Base-by-base conservation (phyloP, 2,329 filamentous ascomycete species). In the Metarhizium robertsii region DNA sequence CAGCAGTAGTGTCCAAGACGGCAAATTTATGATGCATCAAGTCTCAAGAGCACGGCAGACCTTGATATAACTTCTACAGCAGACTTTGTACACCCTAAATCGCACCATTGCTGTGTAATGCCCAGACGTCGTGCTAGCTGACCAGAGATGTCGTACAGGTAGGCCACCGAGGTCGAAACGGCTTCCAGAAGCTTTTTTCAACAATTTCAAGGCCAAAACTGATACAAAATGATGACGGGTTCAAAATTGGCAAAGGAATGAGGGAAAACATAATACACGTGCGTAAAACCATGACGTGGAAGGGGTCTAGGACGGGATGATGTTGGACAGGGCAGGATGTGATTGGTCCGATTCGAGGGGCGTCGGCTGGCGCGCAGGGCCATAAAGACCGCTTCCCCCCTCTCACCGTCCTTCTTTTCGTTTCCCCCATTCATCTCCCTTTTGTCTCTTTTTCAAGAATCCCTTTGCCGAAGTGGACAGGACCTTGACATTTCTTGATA, bases 351-450 rank as follows among this genome's bases (percentile, higher is more conserved):
- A 29, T 48, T 30, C 45, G 25, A 48, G 45, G 45, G 20, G 14
- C 14, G 20, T 11, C 20, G 10, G 10, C 7, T 49, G 42, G 20
- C 18, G 32, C 18, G 43, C n/a, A 10, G 10, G 30, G 34, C 34
- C 50, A 55, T 53, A 55, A 53, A 55, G 54, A 20, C 20, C 43
- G 36, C 50, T 48, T 16, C 6, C 43, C 16, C 52, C 54, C 50
- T 51, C 25, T 40, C 10, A 29, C 54, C 34, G 43, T 55, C 25
- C 45, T 42, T 25, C 40, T 50, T 43, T 51, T 34, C 54, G n/a
- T 16, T 52, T 20, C 43, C 42, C 49, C 13, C 42, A 25, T 48
- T 13, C 45, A 48, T 29, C 25, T 16, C 14, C 10, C 10, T 30
- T 48, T 48, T 14, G 2, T 14, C 11, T 6, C 30, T 48, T 16